These are phyloP conservation scores for Auricularia sp. DNA, from an alignment of 768 basidiomycete species.

Conservation along the genomic window DNA sequence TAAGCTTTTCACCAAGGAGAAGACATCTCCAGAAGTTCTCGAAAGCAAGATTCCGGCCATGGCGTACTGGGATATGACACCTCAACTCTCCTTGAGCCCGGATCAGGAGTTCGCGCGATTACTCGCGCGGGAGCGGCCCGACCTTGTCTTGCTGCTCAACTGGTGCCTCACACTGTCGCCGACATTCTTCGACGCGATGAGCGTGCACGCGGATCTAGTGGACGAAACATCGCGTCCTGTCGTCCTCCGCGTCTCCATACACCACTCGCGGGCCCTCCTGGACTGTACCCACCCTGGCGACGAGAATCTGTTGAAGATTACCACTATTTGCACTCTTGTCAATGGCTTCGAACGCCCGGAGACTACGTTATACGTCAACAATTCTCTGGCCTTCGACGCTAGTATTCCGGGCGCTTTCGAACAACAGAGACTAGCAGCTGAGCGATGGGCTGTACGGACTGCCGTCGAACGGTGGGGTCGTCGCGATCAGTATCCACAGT, in stretches of 20 bases:
- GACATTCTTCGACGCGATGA: not conserved
- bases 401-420: no score
- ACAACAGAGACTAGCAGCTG: no score
- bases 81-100: not conserved
- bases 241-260: not conserved
- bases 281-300: no score
- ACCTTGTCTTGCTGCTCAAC: not conserved
- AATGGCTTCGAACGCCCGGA: fast-evolving
- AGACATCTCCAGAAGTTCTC: no score
- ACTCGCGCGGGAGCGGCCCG: not conserved
- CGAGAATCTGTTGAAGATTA: no score
- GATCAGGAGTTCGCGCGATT: not conserved
- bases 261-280: no score
- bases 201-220: not conserved
- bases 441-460: no score
- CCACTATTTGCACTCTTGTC: fast-evolving
- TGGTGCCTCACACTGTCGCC: not conserved
- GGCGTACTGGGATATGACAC: not conserved
- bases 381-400: no score
- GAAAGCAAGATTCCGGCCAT: not conserved
- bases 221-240: not conserved
- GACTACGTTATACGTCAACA: no score
- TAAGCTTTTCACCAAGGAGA: no score
- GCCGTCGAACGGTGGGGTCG: no score
- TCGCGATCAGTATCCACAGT: no score